Evolutionary conservation across 805 yeast species (phyloP), one percentile per base, ranked within the genome.

Genomic region (Candida succiphila): DNA sequence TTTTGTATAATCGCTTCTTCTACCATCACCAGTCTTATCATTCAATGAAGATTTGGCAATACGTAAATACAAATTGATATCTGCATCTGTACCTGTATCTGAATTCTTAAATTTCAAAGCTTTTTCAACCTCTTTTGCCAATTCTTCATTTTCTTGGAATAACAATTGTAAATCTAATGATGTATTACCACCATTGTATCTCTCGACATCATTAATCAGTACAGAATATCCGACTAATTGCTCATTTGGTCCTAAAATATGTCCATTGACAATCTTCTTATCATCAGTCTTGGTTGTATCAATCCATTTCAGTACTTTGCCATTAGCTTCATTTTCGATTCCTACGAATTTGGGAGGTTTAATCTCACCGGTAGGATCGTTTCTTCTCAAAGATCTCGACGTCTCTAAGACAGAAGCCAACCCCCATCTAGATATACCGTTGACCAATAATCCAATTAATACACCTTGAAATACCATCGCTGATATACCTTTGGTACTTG

Each of bases 381-480:
- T 81, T 43, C 96, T 63, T 36, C 75, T 52, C 29, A 88, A 53
- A 3, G 83, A 67, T 4, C 65, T 58, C 18, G 69, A 69, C 0
- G 95, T 84, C 49, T 89, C 96, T 2, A 83, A 75, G 36, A 89
- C 75, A 12, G 95, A 77, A 2, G 94, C 96, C 47, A 82, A 77
- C 36, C 92, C 96, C 98, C 98, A 89, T 36, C 94, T 63, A 0
- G 94, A 74, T 2, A 85, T 75, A 0, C 98, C 98, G 17, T 88
- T 80, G 5, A 87, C 63, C 32, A 82, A 67, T 29, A 89, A 61
- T 0, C 96, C 98, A 1, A 85, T 52, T 17, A 89, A 59, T 1
- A 89, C 69, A 2, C 96, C 97, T 51, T 88, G 96, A 49, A 84
- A 80, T 7, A 80, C 45, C 43, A 81, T 63, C 0, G 88, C 87